These are phyloP conservation scores for Puccinia hordei DNA, from an alignment of 1,284 basidiomycete species.

Conservation along the genomic window DNA sequence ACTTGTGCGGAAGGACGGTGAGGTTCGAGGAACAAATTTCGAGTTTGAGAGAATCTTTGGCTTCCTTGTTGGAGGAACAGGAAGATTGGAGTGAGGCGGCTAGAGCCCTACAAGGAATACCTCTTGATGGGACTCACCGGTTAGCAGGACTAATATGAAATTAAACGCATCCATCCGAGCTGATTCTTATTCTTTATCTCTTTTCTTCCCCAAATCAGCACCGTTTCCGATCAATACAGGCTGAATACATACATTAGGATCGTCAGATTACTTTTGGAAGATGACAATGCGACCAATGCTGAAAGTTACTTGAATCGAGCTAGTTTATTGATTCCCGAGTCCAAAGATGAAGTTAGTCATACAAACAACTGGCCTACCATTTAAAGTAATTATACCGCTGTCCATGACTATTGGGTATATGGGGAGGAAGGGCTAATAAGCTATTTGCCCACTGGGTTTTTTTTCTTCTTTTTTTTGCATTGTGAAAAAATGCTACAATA, in stretches of 20 bases:
- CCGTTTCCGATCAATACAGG: conserved; percentile 79
- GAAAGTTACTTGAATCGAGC: conserved; percentile 96
- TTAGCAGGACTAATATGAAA: conserved; percentile 59
- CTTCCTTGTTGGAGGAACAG: conserved; percentile 80
- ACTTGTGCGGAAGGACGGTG: conserved; percentile 73
- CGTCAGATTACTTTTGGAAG: conserved; percentile 89
- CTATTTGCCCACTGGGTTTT: too few species aligned
- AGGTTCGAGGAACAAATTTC: conserved; percentile 97
- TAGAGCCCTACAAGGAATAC: conserved; percentile 82
- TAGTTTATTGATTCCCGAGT: conserved; percentile 77
- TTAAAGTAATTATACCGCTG: background rate
- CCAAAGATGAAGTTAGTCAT: conserved; percentile 73
- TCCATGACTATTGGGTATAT: background rate
- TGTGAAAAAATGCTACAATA: too few species aligned
- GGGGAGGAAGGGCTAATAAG: background rate
- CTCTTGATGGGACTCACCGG: conserved; percentile 87
- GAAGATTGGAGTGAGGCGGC: conserved; percentile 94
- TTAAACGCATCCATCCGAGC: background rate
- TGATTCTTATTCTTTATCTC: background rate
- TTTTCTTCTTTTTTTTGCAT: background rate
- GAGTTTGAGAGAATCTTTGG: conserved; percentile 77
- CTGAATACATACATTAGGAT: conserved; percentile 89
- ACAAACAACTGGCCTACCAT: background rate
- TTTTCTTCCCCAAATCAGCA: conserved; percentile 60
- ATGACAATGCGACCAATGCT: conserved; percentile 88